Base-by-base conservation (phyloP, 1,284 basidiomycete genomes). In the Ganoderma leucocontextum region DNA sequence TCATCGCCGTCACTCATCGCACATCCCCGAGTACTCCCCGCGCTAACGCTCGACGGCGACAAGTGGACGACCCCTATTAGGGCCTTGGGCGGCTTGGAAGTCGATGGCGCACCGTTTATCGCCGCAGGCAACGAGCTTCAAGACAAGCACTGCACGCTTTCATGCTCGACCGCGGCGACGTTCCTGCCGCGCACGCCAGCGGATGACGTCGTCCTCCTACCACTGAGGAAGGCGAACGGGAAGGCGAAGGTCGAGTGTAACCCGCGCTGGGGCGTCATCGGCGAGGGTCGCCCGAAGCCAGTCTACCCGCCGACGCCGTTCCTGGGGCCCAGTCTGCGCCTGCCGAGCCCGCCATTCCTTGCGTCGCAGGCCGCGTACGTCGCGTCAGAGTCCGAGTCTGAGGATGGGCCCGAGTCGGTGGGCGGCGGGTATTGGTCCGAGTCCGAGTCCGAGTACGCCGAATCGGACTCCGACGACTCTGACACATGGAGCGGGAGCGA, bases 301-400 rank as follows among this genome's bases (percentile, higher is more conserved):
- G 58, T 17, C 22, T 42, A 22, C 19, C 57, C 57, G 57, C 57
- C 35, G 57, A 59, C 36, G 36, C 58, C 58, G 25, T 25, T 60
- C 39, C 4, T 60, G 13, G 22, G 25, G 17, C 2, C 36, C 0
- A 59, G 12, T 3, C 35, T 22, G 36, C 36, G 19, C 17, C 29
- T 55, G 12, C 53, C 19, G 7, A 35, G 33, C 53, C 33, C 53
- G 57, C n/a, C 57, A 12, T 52, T 52, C 36, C 0, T 59, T 22
- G 29, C 5, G 17, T 25, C 10, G n/a, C 22, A n/a, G 22, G 55
- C 10, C 36, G n/a, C n/a, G 9, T 4, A 36, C 55, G 9, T n/a
- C n/a, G 55, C 38, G 36, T 58, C 55, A 35, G n/a, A 22, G 55
- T 10, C 33, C 19, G 55, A 22, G 29, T 38, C 36, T 12, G 55